A percentile compares a stretch with the other conserved stretches of the same genome.
phyloP scores from a whole-genome alignment of 202 grass and related monocot species.

The Zoysia matrella region DNA sequence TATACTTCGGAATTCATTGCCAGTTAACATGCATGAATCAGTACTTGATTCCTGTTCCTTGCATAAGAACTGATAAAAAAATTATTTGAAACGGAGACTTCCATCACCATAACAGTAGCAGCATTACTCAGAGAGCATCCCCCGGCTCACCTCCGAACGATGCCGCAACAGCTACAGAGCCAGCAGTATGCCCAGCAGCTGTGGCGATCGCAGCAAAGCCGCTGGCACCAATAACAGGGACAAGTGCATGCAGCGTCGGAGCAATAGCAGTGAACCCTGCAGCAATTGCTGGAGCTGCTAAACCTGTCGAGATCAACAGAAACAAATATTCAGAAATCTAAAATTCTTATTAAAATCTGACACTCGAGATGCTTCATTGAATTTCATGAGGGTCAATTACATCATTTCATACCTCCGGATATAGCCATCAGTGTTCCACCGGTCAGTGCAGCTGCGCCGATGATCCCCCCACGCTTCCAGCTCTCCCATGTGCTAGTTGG shows the following conservation, averaged over 20 bases:
- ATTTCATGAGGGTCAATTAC: neutral
- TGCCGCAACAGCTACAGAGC: conserved; percentile 96
- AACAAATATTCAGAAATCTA: conserved; percentile 28
- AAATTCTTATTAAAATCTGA: neutral
- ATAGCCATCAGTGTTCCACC: conserved; percentile 93
- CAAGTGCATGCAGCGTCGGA: conserved; percentile 79
- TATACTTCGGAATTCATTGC: conserved; percentile 7
- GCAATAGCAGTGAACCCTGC: conserved; percentile 84
- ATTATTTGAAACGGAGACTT: neutral
- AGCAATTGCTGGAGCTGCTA: conserved; percentile 97
- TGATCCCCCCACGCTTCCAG: conserved; percentile 88
- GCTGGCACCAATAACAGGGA: conserved; percentile 88
- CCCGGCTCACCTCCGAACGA: conserved; percentile 84
- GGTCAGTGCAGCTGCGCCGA: conserved; percentile 89
- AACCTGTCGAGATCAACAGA: conserved; percentile 51
- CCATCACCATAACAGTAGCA: neutral
- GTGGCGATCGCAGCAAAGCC: conserved; percentile 96
- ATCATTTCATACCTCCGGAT: conserved; percentile 67
- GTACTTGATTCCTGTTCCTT: neutral
- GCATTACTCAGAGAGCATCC: conserved; percentile 12
- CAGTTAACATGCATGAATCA: neutral
- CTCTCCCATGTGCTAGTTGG: conserved; percentile 74
- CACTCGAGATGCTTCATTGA: conserved; percentile 4
- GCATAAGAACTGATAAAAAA: neutral
- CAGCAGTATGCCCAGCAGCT: conserved; percentile 85